Base-by-base conservation (phyloP, 2,329 filamentous ascomycete genomes). In the Colletotrichum tropicicola region DNA sequence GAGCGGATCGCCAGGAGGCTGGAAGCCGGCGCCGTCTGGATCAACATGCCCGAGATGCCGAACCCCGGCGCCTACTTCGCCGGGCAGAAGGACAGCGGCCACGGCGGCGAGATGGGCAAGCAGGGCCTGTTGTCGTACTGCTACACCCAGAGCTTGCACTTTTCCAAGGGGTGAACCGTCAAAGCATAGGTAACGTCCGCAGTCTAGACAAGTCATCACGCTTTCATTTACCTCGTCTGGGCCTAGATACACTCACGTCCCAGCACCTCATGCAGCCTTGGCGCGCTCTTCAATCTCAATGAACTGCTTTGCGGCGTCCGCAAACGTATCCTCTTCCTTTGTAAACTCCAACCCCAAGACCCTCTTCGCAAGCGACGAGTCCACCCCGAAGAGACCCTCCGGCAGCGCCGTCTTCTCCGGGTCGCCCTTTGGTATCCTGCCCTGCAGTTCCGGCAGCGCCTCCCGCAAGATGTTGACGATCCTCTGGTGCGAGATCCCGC, bases 1-100 rank as follows among this genome's bases (percentile, higher is more conserved):
- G 79, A 80, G 30, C 75, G 77, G 4, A 83, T 91, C 43, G 87
- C 85, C 0, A 72, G 80, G 27, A 79, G 82, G 48, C 72, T 91
- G 10, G 83, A 89, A 69, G 82, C 85, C 0, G 88, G 88, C 0
- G 83, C 77, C 10, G 84, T 91, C 1, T 90, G 86, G 83, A 83
- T 90, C 68, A 90, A 91, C 73, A 52, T 52, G 48, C 71, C 72
- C 37, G 73, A 75, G 65, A 51, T 71, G 19, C 75, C 75, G 8
- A 71, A 77, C 41, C 72, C 70, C 27, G 73, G 69, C 0, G 74
- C 68, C 6, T 77, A 69, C 55, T 75, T 77, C 55, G 68, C 70
- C 21, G 75, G 75, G 12, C 74, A 72, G 70, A 77, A 77, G 55
- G 58, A 73, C n/a, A 76, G 74, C 53, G 75, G 75, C 0, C 72